A percentile compares a stretch with the other conserved stretches of the same genome.
These are phyloP conservation scores for Coemansia sp. DNA, from an alignment of 192 early-diverging fungal genomes.

Conservation along the genomic window DNA sequence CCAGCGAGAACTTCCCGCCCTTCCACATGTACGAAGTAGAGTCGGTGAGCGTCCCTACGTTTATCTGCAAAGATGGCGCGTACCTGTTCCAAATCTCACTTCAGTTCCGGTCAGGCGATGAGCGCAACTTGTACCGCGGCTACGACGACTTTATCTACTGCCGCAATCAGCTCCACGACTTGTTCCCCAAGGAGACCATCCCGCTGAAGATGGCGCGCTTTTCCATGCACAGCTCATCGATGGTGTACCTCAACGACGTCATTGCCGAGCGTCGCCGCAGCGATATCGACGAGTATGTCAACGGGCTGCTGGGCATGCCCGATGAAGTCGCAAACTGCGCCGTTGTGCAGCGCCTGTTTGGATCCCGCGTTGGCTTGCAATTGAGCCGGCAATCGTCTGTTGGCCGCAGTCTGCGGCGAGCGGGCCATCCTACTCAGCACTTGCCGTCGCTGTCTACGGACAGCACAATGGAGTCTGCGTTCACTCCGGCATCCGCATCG, in stretches of 20 bases:
- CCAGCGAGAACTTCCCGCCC: constrained; percentile 46
- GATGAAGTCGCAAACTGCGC: constrained; percentile 56
- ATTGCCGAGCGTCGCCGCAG: constrained; percentile 66
- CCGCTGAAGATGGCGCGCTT: constrained; percentile 45
- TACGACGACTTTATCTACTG: constrained; percentile 84
- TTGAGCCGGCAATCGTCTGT: not conserved
- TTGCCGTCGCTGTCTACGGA: constrained; percentile 36
- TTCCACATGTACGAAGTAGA: constrained; percentile 48
- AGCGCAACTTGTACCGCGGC: constrained; percentile 67
- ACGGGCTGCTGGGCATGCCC: constrained; percentile 65
- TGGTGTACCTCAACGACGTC: constrained; percentile 63
- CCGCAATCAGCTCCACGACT: constrained; percentile 68
- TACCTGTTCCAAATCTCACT: constrained; percentile 73
- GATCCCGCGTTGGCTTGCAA: constrained; percentile 25
- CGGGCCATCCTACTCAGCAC: constrained; percentile 20
- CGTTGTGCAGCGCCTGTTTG: constrained; percentile 48
- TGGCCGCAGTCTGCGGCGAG: constrained; percentile 5
- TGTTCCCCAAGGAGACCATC: constrained; percentile 66
- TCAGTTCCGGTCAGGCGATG: constrained; percentile 56
- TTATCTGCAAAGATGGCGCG: constrained; percentile 68
- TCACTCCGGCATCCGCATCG: constrained; percentile 44
- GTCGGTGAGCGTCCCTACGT: constrained; percentile 65
- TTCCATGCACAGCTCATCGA: constrained; percentile 72
- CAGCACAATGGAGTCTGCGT: constrained; percentile 23
- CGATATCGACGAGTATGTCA: constrained; percentile 71